phyloP scores from a whole-genome alignment of 2,329 filamentous ascomycete species.

The Talaromyces amestolkiae region DNA sequence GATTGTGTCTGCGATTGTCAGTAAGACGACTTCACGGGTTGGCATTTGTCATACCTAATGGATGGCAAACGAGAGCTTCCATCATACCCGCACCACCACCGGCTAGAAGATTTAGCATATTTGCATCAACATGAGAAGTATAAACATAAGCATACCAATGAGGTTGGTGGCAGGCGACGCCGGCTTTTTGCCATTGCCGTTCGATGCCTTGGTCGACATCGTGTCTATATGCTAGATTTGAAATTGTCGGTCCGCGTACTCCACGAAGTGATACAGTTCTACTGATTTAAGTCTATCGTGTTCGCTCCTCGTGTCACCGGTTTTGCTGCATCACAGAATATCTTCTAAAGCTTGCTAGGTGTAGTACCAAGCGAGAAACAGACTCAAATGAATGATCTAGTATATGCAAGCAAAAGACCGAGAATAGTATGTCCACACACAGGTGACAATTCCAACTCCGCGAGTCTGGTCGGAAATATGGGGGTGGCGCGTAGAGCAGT shows the following conservation, averaged over 20 bases:
- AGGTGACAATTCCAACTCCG: not conserved
- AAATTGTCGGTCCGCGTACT: not conserved
- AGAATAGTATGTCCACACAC: not conserved
- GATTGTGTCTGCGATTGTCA: slow-evolving; percentile 69
- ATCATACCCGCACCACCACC: slow-evolving; percentile 98
- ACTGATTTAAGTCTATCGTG: slow-evolving; percentile 4
- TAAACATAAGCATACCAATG: slow-evolving; percentile 60
- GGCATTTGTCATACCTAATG: slow-evolving; percentile 64
- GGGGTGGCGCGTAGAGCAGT: slow-evolving; percentile 7
- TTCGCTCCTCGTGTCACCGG: slow-evolving; percentile 8
- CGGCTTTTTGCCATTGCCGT: slow-evolving; percentile 66
- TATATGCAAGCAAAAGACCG: not conserved
- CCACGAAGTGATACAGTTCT: not conserved
- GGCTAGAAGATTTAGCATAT: slow-evolving; percentile 54
- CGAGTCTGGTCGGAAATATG: not conserved
- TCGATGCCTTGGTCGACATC: slow-evolving; percentile 16
- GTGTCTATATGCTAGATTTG: not conserved
- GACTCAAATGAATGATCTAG: not conserved
- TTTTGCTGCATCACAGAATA: not conserved
- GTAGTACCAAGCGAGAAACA: not conserved
- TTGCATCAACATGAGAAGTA: not conserved
- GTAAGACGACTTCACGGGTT: slow-evolving; percentile 24
- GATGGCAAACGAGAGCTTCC: slow-evolving; percentile 95
- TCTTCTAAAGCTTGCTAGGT: not conserved
- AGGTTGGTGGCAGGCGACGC: slow-evolving; percentile 85